Base-by-base conservation (phyloP, 345 rosid genomes). In the Acer saccharum region DNA sequence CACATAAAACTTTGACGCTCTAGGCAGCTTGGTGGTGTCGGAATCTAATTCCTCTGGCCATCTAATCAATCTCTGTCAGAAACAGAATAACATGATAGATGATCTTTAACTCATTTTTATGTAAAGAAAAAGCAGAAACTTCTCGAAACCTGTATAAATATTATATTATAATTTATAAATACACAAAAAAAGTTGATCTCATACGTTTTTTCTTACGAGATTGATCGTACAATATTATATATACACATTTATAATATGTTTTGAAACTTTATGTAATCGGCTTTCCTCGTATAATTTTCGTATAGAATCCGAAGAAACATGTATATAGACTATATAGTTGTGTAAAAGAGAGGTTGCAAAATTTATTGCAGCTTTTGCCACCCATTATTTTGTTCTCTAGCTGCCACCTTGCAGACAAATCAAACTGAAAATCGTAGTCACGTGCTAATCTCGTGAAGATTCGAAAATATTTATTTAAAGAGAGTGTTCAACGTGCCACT, bases 21-120 rank as follows among this genome's bases (percentile, higher is more conserved):
- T 8, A 43, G 1, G 46, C 39, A 35, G 39, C 6, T 44, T 78
- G 50, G 85, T 84, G 86, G 85, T 65, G 86, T 69, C 41, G 88
- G 89, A 87, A 87, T 87, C 89, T 77, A 87, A 87, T 87, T 83
- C 87, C 87, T 60, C 11, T 60, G 1, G 58, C 84, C 70, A 76
- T 81, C 83, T 80, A 78, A 80, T 76, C 82, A 76, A 75, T 77
- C 79, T 78, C 75, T 81, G 74, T 62, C 77, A 54, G 82, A 84
- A 46, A 5, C n/a, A 54, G 58, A 54, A 6, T n/a, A 54, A 79
- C 76, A 68, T 63, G 20, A 35, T 35, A 35, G 39, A 35, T 35
- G 39, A 4, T 43, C 74, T 46, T 83, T 83, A 72, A 75, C 86
- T 84, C 76, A 70, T 87, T 79, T 83, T 73, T 85, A 81, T 79